Base-by-base conservation (phyloP, 106 monocot species). In the Cymbidium sinense region DNA sequence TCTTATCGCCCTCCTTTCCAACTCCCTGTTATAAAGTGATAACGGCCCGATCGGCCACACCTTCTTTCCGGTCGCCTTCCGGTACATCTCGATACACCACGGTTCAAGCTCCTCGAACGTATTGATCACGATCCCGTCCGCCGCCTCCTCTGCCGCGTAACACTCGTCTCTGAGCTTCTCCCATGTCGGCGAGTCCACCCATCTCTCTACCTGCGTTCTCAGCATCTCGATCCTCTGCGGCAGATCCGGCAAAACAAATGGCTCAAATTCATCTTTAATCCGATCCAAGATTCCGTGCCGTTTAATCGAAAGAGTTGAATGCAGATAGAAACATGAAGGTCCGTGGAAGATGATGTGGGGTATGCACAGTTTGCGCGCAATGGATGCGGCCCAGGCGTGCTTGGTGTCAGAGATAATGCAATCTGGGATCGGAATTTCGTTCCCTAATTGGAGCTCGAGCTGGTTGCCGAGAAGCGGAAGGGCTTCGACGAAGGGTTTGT, bases 21-120 rank as follows among this genome's bases (percentile, higher is more conserved):
- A 23, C 70, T 65, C 64, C 23, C 77, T 79, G 78, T 83, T 81
- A 64, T 36, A 80, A 15, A 89, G 77, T 13, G 83, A 92, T 13
- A 92, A 20, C 5, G 89, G 89, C 4, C 92, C 92, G 28, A 92
- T 70, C n/a, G 81, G 77, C 87, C 87, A 92, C 0, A 81, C 83
- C 75, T 89, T 87, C 79, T 81, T 89, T 5, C 78, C 79, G 19
- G 44, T 75, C 23, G 84, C 73, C 75, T 79, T 75, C 27, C 43
- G 43, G 65, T 83, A 76, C 69, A 51, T 25, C 28, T 74, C 71
- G 6, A 85, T 34, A 31, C 71, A 87, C 39, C 20, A 50, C 1
- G 34, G 78, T 75, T 92, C 92, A 77, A 92, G 72, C 31, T 75
- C 87, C 0, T 76, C 31, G 54, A 92, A 89, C 33, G 75, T 87